phyloP scores from a whole-genome alignment of 2,329 filamentous ascomycete species.

The Aspergillus pseudoterreus region DNA sequence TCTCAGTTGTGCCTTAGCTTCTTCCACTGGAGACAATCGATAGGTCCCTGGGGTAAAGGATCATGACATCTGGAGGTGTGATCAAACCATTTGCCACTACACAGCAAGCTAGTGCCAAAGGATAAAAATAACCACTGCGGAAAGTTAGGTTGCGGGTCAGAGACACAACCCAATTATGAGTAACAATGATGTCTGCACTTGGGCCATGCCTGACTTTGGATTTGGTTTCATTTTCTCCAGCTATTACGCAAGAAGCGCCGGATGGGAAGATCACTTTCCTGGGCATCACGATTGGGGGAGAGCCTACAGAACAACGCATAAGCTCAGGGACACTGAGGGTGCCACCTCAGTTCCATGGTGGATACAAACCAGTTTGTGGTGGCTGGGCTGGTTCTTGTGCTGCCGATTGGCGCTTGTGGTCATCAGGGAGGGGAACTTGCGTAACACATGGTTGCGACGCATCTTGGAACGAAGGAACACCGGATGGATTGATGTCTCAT shows the following conservation, averaged over 20 bases:
- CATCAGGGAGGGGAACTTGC: conserved; percentile 3
- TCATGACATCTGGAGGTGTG: neutral
- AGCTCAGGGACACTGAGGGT: neutral
- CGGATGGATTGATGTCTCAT: neutral
- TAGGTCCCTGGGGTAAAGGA: neutral
- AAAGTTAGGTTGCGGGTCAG: neutral
- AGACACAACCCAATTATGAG: neutral
- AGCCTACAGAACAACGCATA: neutral
- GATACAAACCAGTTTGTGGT: neutral
- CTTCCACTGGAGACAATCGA: too few relatives aligned
- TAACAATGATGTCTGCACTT: neutral
- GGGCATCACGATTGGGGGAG: too few relatives aligned
- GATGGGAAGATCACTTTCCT: neutral
- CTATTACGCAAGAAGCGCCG: neutral
- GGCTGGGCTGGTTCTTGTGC: conserved; percentile 6
- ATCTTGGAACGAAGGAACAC: neutral
- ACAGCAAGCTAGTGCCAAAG: neutral
- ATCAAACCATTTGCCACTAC: neutral
- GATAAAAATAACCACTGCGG: neutral
- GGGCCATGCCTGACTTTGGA: neutral
- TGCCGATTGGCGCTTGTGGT: neutral
- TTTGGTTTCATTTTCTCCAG: neutral
- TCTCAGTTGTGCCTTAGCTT: too few relatives aligned
- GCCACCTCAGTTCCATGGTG: neutral
- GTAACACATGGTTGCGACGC: neutral